Evolutionary conservation across 257 asterid species (phyloP).

Genomic region (Solanum ossicruentum): DNA sequence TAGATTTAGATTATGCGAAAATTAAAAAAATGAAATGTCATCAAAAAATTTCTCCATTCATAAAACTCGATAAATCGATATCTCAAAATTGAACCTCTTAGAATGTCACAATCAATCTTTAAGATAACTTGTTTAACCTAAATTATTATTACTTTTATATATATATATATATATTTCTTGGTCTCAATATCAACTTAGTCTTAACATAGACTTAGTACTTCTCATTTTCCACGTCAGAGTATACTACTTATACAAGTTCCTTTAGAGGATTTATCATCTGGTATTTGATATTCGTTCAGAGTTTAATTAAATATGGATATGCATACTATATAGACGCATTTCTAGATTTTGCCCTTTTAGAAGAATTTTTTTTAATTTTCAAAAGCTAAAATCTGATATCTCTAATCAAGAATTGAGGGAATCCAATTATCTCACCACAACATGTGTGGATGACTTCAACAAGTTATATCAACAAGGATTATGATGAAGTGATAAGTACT

Average conservation of each 20-base stretch:
- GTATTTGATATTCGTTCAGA: background rate
- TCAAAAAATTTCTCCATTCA: no score
- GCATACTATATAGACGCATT: no score
- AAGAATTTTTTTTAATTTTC: background rate
- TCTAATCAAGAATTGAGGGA: background rate
- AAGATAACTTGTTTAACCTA: background rate
- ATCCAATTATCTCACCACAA: background rate
- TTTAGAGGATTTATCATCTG: accelerated
- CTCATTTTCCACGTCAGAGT: background rate
- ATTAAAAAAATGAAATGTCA: no score
- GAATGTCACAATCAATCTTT: background rate
- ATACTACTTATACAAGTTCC: background rate
- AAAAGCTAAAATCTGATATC: background rate
- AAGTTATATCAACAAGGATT: background rate
- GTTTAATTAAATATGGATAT: accelerated
- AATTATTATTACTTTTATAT: background rate
- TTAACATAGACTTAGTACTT: background rate
- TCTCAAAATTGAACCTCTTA: no score
- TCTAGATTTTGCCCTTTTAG: background rate
- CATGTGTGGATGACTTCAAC: background rate
- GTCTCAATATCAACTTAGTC: background rate
- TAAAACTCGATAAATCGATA: no score
- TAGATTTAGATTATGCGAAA: no score
- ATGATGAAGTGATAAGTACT: no score
- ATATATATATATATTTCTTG: background rate